Conservation (phyloP, 148 eudicot genomes). For the Talinum fruticosum region DNA sequence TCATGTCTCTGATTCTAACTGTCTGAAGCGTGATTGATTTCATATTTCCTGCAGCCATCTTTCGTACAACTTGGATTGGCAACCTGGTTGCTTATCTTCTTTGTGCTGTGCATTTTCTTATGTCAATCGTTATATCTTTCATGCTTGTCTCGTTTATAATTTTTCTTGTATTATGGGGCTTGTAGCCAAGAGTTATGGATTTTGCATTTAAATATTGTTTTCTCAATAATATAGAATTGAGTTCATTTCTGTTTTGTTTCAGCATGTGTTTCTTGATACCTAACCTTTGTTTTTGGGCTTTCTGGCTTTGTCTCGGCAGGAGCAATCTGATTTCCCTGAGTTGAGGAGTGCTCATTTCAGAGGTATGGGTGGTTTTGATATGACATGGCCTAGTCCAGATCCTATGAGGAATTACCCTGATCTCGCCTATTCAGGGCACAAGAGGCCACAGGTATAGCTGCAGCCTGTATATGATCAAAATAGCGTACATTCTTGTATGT, state of each 20-base stretch:
- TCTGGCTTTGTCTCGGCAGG: constrained; percentile 39
- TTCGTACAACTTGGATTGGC: background rate
- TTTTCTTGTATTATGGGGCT: background rate
- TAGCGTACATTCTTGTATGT: background rate
- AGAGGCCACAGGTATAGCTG: constrained; percentile 64
- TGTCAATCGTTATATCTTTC: background rate
- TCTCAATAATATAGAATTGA: background rate
- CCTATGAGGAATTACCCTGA: constrained; percentile 39
- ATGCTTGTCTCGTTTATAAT: background rate
- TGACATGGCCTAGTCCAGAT: constrained; percentile 58
- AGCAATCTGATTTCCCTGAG: constrained; percentile 58
- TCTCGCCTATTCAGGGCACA: constrained; percentile 46
- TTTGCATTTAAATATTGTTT: background rate
- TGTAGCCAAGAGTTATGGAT: background rate
- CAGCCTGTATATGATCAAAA: background rate
- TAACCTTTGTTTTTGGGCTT: constrained; percentile 8
- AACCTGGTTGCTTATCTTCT: background rate
- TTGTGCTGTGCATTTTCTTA: background rate
- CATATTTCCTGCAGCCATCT: background rate
- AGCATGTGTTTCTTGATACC: constrained; percentile 10
- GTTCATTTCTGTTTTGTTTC: background rate
- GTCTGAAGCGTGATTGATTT: background rate
- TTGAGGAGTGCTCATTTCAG: constrained; percentile 51
- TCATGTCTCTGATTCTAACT: background rate
- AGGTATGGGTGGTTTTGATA: constrained; percentile 44